Evolutionary conservation across 371 early-diverging fungal species (phyloP).

Genomic region (Homolaphlyctis polyrhiza): DNA sequence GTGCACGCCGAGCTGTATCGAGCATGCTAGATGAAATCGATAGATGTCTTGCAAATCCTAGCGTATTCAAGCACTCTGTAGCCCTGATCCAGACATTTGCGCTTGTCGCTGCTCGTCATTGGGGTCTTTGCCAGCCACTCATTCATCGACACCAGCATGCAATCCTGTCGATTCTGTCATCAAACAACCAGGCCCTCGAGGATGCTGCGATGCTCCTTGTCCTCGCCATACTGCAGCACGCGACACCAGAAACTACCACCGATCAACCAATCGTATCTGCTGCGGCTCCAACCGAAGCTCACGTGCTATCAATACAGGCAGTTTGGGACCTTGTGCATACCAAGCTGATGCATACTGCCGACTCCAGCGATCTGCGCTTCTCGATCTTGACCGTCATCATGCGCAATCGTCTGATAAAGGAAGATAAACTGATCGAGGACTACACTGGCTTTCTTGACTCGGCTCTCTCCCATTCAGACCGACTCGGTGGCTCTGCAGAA

Average conservation of each 20-base stretch:
- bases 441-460: neutral
- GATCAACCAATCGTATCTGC: neutral
- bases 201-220: conserved; percentile 1
- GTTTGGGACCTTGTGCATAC: neutral
- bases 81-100: neutral
- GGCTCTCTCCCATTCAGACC: neutral
- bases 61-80: neutral
- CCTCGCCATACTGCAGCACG: neutral
- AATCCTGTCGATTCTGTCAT: neutral
- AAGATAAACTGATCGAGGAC: neutral
- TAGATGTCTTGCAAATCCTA: neutral
- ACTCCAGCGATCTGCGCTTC: neutral
- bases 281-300: no score
- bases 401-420: neutral
- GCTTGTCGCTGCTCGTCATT: neutral
- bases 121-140: neutral
- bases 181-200: neutral
- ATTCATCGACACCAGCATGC: neutral
- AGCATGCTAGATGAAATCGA: neutral
- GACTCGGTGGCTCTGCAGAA: neutral
- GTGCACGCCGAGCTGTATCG: neutral
- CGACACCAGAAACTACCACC: neutral
- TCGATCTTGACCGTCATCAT: neutral
- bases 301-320: neutral
- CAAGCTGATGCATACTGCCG: neutral